Base-by-base conservation (phyloP, 208 protist species). In the Herpetomonas muscarum region DNA sequence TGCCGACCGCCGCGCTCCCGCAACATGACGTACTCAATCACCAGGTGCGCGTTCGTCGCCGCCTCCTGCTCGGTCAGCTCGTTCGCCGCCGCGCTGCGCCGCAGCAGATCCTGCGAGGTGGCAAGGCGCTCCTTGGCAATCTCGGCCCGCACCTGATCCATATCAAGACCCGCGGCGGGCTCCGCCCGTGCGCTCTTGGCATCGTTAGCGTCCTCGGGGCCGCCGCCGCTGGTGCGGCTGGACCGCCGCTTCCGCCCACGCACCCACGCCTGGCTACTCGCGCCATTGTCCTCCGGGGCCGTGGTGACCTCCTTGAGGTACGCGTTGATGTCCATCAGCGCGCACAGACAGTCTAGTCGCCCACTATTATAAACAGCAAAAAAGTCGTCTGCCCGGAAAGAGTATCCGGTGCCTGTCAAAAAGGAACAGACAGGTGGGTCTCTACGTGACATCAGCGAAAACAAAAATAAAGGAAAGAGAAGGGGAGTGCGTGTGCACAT, bases 1-100 rank as follows among this genome's bases (percentile, higher is more conserved):
- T 86, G 79, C 30, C 72, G 61, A 9, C 86, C 86, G 21, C 81
- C 81, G 0, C 82, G 61, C 42, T 78, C 67, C 19, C 52, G 36
- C 26, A 46, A 45, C 67, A 93, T 67, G 9, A 93, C 75, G 58
- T 90, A 86, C 44, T 81, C 72, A 46, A 92, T 32, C 22, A 92
- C 59, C n/a, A 55, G 69, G 55, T 78, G 62, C 12, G 67, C 70
- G 50, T 84, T 61, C 24, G 65, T 45, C 1, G 69, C 67, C 1
- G 68, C 62, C 2, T 59, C 63, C 47, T 67, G 58, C 54, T 66
- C 69, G 0, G 70, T 68, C 21, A 71, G 55, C n/a, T 67, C 55
- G 28, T 61, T 41, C 1, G 65, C 57, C 25, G 50, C 50, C 30
- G 34, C 54, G n/a, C 54, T 48, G 31, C 62, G 64, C 48, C 67